phyloP scores from a whole-genome alignment of 257 asterid genomes.

The Rhazya stricta region DNA sequence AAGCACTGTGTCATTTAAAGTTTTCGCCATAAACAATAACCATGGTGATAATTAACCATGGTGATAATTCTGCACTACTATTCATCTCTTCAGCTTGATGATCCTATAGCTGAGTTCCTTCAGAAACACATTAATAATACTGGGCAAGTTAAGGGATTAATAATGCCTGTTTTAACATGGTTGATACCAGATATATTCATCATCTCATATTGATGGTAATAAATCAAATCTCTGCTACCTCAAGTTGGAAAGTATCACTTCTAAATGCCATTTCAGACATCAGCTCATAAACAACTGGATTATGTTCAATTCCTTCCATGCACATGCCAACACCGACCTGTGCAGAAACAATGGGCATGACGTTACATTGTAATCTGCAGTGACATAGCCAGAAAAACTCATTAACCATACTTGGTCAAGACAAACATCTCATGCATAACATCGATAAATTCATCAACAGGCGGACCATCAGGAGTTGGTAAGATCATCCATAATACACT shows the following conservation, averaged over 20 bases:
- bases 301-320: conserved; percentile 99
- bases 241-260: conserved; percentile 44
- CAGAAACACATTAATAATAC: background rate
- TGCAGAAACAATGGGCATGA: conserved; percentile 15
- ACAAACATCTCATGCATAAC: background rate
- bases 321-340: conserved; percentile 98
- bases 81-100: background rate
- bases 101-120: background rate
- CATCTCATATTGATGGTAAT: background rate
- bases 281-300: conserved; percentile 91
- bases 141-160: background rate
- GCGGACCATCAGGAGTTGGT: background rate
- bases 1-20: background rate
- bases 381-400: background rate
- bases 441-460: background rate
- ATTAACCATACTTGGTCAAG: background rate
- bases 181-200: background rate
- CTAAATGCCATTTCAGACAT: conserved; percentile 98
- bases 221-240: conserved; percentile 43
- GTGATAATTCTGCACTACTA: background rate
- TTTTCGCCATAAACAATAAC: background rate
- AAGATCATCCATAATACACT: background rate
- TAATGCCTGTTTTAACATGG: background rate
- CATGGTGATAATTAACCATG: no score
- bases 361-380: background rate